Base-by-base conservation (phyloP, 139 green algal genomes). In the Chlamydomonas sp. region DNA sequence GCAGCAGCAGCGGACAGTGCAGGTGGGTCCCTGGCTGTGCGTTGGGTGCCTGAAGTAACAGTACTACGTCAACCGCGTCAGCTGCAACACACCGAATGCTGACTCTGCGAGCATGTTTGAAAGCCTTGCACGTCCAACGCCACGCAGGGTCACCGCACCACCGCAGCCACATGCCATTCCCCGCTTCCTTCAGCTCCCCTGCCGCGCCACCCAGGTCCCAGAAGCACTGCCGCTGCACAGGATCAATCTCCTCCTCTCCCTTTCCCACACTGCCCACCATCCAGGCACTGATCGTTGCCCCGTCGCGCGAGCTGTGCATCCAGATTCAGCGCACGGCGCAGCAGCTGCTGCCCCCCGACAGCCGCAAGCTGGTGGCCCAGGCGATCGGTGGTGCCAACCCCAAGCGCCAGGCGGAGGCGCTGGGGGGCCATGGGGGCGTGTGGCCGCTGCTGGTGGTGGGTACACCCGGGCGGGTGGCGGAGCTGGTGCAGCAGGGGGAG, bases 291-390 rank as follows among this genome's bases (percentile, higher is more conserved):
- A 86, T 99, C 2, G 93, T 99, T 2, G 95, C 94, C 9, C 97
- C 97, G n/a, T 97, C 92, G 1, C 94, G 96, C 5, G 97, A 99
- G 92, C 94, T 99, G 72, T 97, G 96, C 49, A 99, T 99, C 95
- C 97, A 99, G 88, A 97, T 98, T 18, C 86, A 96, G 77, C 84
- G 95, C 4, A 94, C 97, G 10, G 96, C 95, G 0, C 92, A 95
- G 78, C 76, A 80, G 5, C 81, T 99, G 64, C 86, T 99, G n/a
- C 93, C 94, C 0, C 16, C 91, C 1, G 85, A 92, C 18, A 88
- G 86, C 2, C 88, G 88, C 57, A 83, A 67, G 1, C 92, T 94
- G n/a, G 95, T 99, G 91, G 95, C 98, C 95, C 98, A 99, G 94
- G 91, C 86, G 74, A 99, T 99, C 73, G 97, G 98, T 15, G 98